Evolutionary conservation across 768 basidiomycete genomes (phyloP).

Genomic region (Galerina marginata): DNA sequence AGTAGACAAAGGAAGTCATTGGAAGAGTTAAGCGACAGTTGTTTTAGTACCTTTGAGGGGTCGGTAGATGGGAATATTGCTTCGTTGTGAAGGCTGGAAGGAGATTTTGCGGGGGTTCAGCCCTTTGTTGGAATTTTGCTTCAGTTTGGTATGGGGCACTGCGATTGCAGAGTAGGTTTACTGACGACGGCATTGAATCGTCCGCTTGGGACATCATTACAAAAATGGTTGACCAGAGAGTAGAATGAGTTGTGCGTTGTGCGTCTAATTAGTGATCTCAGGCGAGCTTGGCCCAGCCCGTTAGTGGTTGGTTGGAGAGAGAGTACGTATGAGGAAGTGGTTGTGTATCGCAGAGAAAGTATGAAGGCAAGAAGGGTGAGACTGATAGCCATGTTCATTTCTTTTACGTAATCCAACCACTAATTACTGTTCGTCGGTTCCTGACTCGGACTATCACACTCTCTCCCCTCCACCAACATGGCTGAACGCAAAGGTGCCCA

Average conservation of each 20-base stretch:
- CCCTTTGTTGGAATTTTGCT: slow-evolving; percentile 12
- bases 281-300: no score
- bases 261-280: neutral
- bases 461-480: slow-evolving; percentile 50
- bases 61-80: slow-evolving; percentile 31
- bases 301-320: neutral
- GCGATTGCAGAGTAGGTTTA: neutral
- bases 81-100: slow-evolving; percentile 28
- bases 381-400: slow-evolving; percentile 29
- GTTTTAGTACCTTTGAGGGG: slow-evolving; percentile 29
- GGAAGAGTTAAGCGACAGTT: neutral
- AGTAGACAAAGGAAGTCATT: neutral
- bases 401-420: slow-evolving; percentile 25
- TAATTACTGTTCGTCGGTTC: slow-evolving; percentile 15
- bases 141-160: neutral
- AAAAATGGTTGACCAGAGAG: neutral
- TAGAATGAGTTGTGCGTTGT: neutral
- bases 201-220: neutral
- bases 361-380: slow-evolving; percentile 17
- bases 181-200: neutral
- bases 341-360: slow-evolving; percentile 14
- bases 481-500: slow-evolving; percentile 80
- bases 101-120: slow-evolving; percentile 23
- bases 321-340: neutral
- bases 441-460: slow-evolving; percentile 1